Evolutionary conservation across 441 rosid genomes (phyloP), one percentile per base, ranked within the genome.

Genomic region (Euphorbia schlechtendalii): DNA sequence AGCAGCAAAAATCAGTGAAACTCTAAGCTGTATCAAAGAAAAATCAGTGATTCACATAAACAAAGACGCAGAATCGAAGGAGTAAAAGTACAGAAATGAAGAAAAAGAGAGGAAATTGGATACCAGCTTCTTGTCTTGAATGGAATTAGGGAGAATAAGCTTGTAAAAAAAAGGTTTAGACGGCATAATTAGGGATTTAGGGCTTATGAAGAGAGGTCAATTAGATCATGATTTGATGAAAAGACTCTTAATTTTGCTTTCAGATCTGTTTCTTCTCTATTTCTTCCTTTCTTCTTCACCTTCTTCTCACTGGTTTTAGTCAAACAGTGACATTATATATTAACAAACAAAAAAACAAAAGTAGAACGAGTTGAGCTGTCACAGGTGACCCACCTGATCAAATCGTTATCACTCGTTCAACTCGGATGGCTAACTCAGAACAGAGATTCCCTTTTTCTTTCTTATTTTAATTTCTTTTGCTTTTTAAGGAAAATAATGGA

Each of bases 151-250:
- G 71, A 90, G 89, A 74, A 94, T 88, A 69, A 94, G 71, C 86
- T 85, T 94, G 77, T 88, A 86, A 70, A 94, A 94, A 83, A 76
- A 86, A 76, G 99, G 99, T 71, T 86, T 89, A 55, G 93, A 90
- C 99, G 92, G 92, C 99, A 94, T 94, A 73, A 72, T 70, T 54
- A 61, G 59, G 64, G 21, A 27, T n/a, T 56, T 25, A 14, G 17
- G 27, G 57, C 22, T 24, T 28, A 15, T 4, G 30, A 32, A 59
- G 18, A 67, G 66, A 6, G 52, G 76, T 56, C 62, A 67, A 67
- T 66, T 54, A 67, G 74, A 63, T 53, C 55, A 67, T 70, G 63
- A 70, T 58, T 11, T 5, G 25, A 55, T 45, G 79, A 70, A 18
- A 65, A 61, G 80, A 69, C 68, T 64, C 41, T 41, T 32, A 66